Evolutionary conservation across 2,329 filamentous ascomycete genomes (phyloP), one percentile per base, ranked within the genome.

Genomic region (Colletotrichum cordylinicola): DNA sequence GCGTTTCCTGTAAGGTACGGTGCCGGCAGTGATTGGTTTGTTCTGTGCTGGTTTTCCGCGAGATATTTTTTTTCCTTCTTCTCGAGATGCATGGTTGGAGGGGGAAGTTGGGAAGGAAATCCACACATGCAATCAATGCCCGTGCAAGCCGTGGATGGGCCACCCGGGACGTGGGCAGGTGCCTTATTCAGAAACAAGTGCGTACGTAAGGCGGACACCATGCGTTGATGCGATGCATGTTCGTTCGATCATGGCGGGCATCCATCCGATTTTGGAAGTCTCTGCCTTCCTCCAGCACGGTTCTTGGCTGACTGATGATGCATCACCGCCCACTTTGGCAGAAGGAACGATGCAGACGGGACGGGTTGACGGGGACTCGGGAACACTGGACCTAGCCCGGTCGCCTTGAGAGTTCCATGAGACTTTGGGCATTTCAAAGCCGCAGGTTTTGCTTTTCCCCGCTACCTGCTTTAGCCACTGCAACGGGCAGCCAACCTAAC

Each of bases 1-100:
- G 61, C 55, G 69, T 75, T 75, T 75, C 52, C 73, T 68, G 64
- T 39, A 75, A 73, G 73, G 64, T 68, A 68, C 70, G 29, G 24
- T 16, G 21, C 27, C 55, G 43, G 43, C 43, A 52, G 15, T 31
- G 56, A 60, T 33, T 29, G 56, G 56, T 60, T 60, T 58, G 24
- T 58, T 58, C 18, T 31, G 15, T 18, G 18, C 55, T 15, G 24
- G 16, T 31, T 31, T 21, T 31, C 16, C 21, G 24, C 55, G 27
- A 58, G 55, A 37, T 29, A 9, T 52, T 31, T 24, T 55, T 67
- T 65, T 65, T 71, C 58, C 31, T 70, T 24, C 69, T 37, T 24
- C 12, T 33, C 8, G 16, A 64, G 64, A 48, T 35, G 1, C 43
- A n/a, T 52, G n/a, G 43, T 27, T 27, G 43, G 13, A n/a, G n/a